These are phyloP conservation scores for Apophysomyces variabilis DNA, from an alignment of 371 early-diverging fungal species.

Conservation along the genomic window DNA sequence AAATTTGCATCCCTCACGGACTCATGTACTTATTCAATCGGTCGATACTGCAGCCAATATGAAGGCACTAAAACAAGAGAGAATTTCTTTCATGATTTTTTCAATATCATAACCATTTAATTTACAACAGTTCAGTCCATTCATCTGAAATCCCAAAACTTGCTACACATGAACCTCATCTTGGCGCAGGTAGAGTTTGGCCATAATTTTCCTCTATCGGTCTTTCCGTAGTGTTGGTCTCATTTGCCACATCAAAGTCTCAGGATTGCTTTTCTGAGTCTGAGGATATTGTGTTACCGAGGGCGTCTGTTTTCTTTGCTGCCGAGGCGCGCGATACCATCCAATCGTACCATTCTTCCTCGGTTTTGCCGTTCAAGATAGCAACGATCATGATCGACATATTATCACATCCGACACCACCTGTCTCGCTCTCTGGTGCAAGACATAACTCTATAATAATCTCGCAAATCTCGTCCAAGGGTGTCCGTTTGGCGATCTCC, in stretches of 20 bases:
- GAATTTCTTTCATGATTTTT: too few relatives aligned
- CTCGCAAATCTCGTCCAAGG: constrained; percentile 82
- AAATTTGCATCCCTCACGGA: too few relatives aligned
- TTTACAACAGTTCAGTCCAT: too few relatives aligned
- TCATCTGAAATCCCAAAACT: too few relatives aligned
- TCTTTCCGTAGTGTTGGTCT: neutral
- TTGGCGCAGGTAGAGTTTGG: neutral
- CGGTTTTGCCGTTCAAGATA: constrained; percentile 77
- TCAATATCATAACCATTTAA: too few relatives aligned
- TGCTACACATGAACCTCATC: too few relatives aligned
- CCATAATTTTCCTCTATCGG: neutral
- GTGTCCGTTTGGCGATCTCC: constrained; percentile 58
- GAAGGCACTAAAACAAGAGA: too few relatives aligned
- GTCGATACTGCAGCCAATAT: too few relatives aligned
- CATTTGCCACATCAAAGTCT: neutral
- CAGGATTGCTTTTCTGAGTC: neutral
- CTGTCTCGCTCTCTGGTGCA: constrained; percentile 82
- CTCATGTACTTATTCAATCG: too few relatives aligned
- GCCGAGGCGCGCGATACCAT: constrained; percentile 32
- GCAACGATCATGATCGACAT: constrained; percentile 96
- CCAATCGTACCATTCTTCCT: constrained; percentile 75
- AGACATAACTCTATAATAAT: constrained; percentile 89
- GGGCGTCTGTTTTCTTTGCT: constrained; percentile 30
- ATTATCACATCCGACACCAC: constrained; percentile 97
- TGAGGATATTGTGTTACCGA: constrained; percentile 17